A percentile compares a stretch with the other conserved stretches of the same genome.
Conservation (phyloP, 2,329 filamentous ascomycete genomes). For the Zalaria sp. region DNA sequence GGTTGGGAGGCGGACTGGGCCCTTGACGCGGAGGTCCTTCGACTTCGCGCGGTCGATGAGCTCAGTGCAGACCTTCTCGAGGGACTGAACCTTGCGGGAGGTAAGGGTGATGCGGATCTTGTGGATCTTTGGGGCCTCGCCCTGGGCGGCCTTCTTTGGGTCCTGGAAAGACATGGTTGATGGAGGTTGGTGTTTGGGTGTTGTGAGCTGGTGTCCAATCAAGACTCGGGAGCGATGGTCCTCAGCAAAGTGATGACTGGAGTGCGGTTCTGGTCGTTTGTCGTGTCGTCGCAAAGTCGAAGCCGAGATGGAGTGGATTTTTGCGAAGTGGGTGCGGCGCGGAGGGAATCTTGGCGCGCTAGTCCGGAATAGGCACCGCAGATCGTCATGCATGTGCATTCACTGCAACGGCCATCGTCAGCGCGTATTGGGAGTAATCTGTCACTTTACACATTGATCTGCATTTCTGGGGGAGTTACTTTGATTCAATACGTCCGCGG, state of each 20-base stretch:
- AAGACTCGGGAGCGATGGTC: constrained; percentile 29
- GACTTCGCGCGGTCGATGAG: constrained; percentile 96
- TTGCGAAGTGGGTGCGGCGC: neutral
- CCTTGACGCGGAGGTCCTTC: constrained; percentile 98
- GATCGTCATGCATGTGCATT: neutral
- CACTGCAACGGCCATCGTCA: no score
- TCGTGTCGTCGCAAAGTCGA: neutral
- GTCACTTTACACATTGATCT: no score
- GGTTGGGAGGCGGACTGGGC: constrained; percentile 92
- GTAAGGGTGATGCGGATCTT: constrained; percentile 98
- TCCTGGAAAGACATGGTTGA: constrained; percentile 85
- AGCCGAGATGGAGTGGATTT: neutral
- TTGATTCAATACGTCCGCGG: no score
- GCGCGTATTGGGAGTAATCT: no score
- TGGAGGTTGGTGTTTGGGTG: constrained; percentile 12
- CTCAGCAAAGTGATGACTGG: constrained; percentile 42
- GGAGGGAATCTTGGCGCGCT: constrained; percentile 1
- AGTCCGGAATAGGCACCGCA: neutral
- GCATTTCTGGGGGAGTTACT: no score
- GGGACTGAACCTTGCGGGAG: constrained; percentile 82
- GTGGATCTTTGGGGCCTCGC: constrained; percentile 87
- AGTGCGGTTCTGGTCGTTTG: constrained; percentile 3
- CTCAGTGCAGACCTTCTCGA: constrained; percentile 97
- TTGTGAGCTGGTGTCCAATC: constrained; percentile 23
- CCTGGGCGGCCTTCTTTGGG: constrained; percentile 74